phyloP scores from a whole-genome alignment of 345 rosid genomes.

The Ricinus communis region DNA sequence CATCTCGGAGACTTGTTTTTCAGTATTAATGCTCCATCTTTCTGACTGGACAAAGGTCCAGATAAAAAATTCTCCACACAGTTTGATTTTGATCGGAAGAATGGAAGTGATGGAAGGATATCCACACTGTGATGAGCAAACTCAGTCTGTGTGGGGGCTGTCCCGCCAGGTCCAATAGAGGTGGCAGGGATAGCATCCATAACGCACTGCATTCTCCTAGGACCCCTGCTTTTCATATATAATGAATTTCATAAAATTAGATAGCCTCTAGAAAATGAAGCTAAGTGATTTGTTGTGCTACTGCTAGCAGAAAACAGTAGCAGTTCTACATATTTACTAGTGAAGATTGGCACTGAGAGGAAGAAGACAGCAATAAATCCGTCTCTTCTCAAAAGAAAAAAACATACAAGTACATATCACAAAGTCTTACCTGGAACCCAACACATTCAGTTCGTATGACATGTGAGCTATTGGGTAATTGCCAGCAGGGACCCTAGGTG shows the following conservation, averaged over 20 bases:
- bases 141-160: conserved; percentile 30
- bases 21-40: conserved; percentile 25
- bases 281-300: neutral
- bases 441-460: conserved; percentile 35
- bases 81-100: conserved; percentile 32
- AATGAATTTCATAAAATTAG: conserved; percentile 1
- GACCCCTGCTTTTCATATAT: conserved; percentile 25
- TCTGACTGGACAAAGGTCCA: conserved; percentile 22
- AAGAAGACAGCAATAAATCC: no score
- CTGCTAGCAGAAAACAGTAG: no score
- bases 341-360: neutral
- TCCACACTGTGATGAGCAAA: conserved; percentile 26
- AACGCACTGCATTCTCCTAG: conserved; percentile 37
- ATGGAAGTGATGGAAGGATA: conserved; percentile 20
- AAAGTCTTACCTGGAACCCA: conserved; percentile 33
- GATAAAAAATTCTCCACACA: conserved; percentile 12
- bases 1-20: conserved; percentile 35
- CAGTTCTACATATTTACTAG: no score
- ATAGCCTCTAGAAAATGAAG: neutral
- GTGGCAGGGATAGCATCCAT: conserved; percentile 37
- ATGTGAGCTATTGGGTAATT: conserved; percentile 31
- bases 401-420: neutral
- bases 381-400: neutral
- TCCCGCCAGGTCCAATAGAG: conserved; percentile 31
- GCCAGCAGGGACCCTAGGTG: conserved; percentile 36